phyloP scores from a whole-genome alignment of 495 filamentous ascomycete species.

The Podospora conica region DNA sequence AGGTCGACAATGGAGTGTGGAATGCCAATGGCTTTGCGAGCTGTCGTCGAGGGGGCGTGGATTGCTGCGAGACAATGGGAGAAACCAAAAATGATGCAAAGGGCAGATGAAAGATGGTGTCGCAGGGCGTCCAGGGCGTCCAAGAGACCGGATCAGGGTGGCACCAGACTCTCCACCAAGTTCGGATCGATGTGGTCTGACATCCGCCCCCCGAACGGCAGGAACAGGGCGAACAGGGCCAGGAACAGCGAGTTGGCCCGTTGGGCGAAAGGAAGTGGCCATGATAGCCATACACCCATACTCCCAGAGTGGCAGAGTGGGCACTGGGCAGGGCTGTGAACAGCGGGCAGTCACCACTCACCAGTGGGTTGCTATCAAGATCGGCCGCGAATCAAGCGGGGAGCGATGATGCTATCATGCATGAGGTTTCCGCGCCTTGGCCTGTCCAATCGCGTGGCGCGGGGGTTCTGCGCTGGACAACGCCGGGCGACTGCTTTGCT shows the following conservation, averaged over 20 bases:
- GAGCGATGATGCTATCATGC: constrained; percentile 29
- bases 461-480: not conserved
- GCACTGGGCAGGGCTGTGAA: not conserved
- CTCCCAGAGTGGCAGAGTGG: no score
- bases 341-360: no score
- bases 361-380: constrained; percentile 4
- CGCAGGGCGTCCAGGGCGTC: not conserved
- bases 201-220: not conserved
- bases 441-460: constrained; percentile 15
- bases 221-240: not conserved
- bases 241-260: not conserved
- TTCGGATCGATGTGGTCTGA: not conserved
- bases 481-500: not conserved
- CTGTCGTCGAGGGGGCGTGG: not conserved
- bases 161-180: not conserved
- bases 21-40: not conserved
- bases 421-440: constrained; percentile 13
- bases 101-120: not conserved
- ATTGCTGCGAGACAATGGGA: not conserved
- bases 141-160: not conserved
- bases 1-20: not conserved
- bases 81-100: not conserved
- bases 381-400: constrained; percentile 16
- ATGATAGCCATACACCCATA: no score
- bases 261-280: not conserved